Evolutionary conservation across 495 filamentous ascomycete species (phyloP), one percentile per base, ranked within the genome.

Genomic region (Aspergillus homomorphus): DNA sequence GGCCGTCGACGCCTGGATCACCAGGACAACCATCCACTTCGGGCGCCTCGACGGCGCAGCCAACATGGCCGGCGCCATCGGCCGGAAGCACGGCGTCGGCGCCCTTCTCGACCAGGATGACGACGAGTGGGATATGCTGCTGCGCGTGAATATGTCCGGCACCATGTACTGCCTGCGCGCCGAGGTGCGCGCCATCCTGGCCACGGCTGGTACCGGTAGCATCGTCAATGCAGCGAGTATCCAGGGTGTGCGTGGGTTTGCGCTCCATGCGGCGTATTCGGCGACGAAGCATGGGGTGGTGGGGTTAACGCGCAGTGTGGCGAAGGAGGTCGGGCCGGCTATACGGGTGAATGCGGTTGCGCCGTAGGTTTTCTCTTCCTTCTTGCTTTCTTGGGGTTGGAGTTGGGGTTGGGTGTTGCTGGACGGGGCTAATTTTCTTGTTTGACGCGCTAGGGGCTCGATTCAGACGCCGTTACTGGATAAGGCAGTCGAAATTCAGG

Each of bases 201-300:
- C 58, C 7, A 69, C 73, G 6, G 74, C 73, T 1, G 62, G 65
- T 5, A 58, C 24, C 6, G 78, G 75, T 0, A 82, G 79, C 58
- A 84, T 88, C 63, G 84, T 88, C n/a, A 85, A 82, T 69, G 81
- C 81, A 19, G 69, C 77, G 14, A 82, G 79, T 55, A 75, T 82
- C 30, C 76, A 80, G 20, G 85, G 84, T 0, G 23, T 86, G 15
- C 68, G 67, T 53, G 85, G 84, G 57, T 69, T 68, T 61, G 49
- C 75, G 10, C 72, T 74, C 22, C 69, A 74, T 66, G 75, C 73
- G 7, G 77, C 81, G 23, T 87, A 88, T 68, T 73, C 74, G 51
- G 75, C 82, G 10, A 81, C 75, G 23, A 87, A 87, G 69, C 77
- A 82, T 65, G 84, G 77, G 14, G 77, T 89, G 42, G 69, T 85